phyloP scores from a whole-genome alignment of 2,329 filamentous ascomycete genomes.

The Knoxdaviesia capensis region DNA sequence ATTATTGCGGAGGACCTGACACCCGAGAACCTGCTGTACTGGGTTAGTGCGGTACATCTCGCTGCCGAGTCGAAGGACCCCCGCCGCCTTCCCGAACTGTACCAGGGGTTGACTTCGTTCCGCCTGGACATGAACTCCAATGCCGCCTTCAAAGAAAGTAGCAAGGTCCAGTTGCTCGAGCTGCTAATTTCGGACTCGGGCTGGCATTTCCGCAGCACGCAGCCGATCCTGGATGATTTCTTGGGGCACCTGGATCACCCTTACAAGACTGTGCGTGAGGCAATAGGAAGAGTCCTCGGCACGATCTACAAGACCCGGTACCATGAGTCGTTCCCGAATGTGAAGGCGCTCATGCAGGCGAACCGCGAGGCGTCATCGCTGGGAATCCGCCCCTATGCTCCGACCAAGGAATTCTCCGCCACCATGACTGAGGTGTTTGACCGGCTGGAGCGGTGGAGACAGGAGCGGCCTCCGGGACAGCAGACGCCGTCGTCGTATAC shows the following conservation, averaged over 20 bases:
- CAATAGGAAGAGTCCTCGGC: conserved; percentile 76
- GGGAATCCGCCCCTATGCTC: conserved; percentile 66
- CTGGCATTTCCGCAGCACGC: conserved; percentile 88
- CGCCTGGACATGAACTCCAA: conserved; percentile 86
- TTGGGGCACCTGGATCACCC: conserved; percentile 84
- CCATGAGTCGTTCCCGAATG: conserved; percentile 78
- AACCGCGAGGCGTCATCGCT: conserved; percentile 69
- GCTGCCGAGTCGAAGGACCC: conserved; percentile 80
- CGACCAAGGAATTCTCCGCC: conserved; percentile 49
- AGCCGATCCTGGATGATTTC: conserved; percentile 78
- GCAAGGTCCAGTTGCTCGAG: conserved; percentile 80
- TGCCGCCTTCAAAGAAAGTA: conserved; percentile 96
- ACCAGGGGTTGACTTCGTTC: conserved; percentile 68
- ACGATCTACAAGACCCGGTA: conserved; percentile 82
- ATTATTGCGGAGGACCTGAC: conserved; percentile 85
- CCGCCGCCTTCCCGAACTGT: conserved; percentile 65
- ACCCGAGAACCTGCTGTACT: conserved; percentile 85
- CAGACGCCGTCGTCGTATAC: conserved; percentile 91
- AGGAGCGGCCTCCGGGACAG: conserved; percentile 66
- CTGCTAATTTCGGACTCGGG: conserved; percentile 73
- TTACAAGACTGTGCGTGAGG: conserved; percentile 91
- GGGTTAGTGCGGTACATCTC: conserved; percentile 84
- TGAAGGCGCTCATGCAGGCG: conserved; percentile 50
- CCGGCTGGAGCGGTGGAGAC: conserved; percentile 71
- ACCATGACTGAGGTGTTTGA: conserved; percentile 59